A percentile compares a stretch with the other conserved stretches of the same genome.
Conservation (phyloP, 805 yeast species). For the Candida khao-thaluensis region DNA sequence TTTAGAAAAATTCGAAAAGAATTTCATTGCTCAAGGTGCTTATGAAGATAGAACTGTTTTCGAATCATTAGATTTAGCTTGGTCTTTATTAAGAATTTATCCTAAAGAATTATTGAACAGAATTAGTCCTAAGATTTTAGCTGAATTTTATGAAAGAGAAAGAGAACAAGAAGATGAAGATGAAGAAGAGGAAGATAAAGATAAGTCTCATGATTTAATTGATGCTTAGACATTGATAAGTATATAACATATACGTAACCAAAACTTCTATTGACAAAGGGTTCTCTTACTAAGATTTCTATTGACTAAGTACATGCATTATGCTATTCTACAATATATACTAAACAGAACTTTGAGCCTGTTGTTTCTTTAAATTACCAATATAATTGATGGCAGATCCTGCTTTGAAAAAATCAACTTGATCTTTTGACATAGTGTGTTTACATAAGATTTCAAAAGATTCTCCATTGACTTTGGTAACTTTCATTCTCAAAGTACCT, state of each 20-base stretch:
- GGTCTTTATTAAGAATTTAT: slow-evolving; percentile 96
- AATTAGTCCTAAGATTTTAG: slow-evolving; percentile 94
- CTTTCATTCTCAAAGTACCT: slow-evolving; percentile 67
- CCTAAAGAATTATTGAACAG: slow-evolving; percentile 99
- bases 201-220: slow-evolving; percentile 37
- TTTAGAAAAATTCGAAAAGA: slow-evolving; percentile 95
- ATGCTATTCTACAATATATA: slow-evolving; percentile 5
- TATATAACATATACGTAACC: slow-evolving; percentile 6
- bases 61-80: slow-evolving; percentile 95
- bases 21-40: slow-evolving; percentile 94
- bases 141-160: slow-evolving; percentile 92
- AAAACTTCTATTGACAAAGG: too few relatives aligned
- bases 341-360: background rate
- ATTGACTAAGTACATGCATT: background rate
- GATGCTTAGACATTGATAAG: slow-evolving; percentile 29
- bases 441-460: slow-evolving; percentile 68
- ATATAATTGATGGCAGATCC: slow-evolving; percentile 96
- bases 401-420: slow-evolving; percentile 92
- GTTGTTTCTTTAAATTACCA: slow-evolving; percentile 45
- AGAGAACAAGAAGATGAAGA: slow-evolving; percentile 61
- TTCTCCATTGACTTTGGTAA: slow-evolving; percentile 74
- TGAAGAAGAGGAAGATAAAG: slow-evolving; percentile 34
- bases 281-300: too few relatives aligned
- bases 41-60: slow-evolving; percentile 93
- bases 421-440: slow-evolving; percentile 97